These are phyloP conservation scores for Capronia epimyces DNA, from an alignment of 2,329 filamentous ascomycete species.

Conservation along the genomic window DNA sequence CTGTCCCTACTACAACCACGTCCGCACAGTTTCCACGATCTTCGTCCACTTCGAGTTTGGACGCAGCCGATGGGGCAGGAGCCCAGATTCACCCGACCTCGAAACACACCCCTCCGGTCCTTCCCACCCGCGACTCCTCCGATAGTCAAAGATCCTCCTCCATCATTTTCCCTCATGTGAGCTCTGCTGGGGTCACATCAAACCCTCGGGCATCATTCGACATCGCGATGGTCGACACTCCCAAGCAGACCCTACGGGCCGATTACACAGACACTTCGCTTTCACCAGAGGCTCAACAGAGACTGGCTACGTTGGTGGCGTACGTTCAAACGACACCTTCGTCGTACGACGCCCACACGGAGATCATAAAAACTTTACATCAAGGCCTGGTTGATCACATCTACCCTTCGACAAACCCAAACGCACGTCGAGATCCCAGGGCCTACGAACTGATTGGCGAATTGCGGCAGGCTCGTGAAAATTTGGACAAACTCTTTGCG, in stretches of 20 bases:
- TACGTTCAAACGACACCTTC: slow-evolving; percentile 44
- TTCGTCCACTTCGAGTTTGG: slow-evolving; percentile 45
- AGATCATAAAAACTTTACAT: slow-evolving; percentile 45
- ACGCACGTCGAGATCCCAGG: slow-evolving; percentile 42
- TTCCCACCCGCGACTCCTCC: slow-evolving; percentile 38
- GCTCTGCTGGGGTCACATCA: slow-evolving; percentile 19
- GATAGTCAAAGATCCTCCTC: slow-evolving; percentile 35
- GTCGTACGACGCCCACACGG: slow-evolving; percentile 44
- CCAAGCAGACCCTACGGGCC: slow-evolving; percentile 37
- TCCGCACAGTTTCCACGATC: slow-evolving; percentile 37
- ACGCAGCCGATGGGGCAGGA: slow-evolving; percentile 44
- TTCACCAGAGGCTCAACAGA: slow-evolving; percentile 37
- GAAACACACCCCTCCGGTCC: slow-evolving; percentile 36
- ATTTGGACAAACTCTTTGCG: slow-evolving; percentile 58
- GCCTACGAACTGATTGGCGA: slow-evolving; percentile 45
- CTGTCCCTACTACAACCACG: slow-evolving; percentile 36
- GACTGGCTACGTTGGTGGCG: slow-evolving; percentile 39
- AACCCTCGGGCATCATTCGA: slow-evolving; percentile 40
- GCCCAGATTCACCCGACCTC: slow-evolving; percentile 45
- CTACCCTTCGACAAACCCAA: slow-evolving; percentile 40
- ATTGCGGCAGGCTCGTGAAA: slow-evolving; percentile 47
- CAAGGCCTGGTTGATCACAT: slow-evolving; percentile 45
- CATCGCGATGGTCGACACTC: slow-evolving; percentile 42
- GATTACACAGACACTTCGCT: slow-evolving; percentile 42
- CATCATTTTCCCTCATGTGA: slow-evolving; percentile 14